Evolutionary conservation across 2,329 filamentous ascomycete genomes (phyloP).

Genomic region (Parastagonospora nodorum): DNA sequence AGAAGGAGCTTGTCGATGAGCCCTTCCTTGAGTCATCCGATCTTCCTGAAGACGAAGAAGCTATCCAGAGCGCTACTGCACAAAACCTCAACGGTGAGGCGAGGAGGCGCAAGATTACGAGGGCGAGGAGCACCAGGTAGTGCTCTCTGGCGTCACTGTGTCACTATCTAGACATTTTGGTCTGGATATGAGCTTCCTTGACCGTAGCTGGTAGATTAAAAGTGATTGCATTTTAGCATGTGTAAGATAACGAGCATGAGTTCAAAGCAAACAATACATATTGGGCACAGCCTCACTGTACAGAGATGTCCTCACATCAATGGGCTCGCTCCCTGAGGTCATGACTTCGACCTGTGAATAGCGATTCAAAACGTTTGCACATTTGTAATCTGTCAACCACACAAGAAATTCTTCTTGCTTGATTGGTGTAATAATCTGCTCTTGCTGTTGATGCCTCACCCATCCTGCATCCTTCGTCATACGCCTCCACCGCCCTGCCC

Average conservation of each 20-base stretch:
- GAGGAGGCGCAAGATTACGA: conserved; percentile 45
- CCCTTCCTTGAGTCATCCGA: conserved; percentile 43
- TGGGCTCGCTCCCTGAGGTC: too few relatives aligned
- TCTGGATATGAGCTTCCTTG: neutral
- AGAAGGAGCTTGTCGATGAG: conserved; percentile 44
- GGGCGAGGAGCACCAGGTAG: conserved; percentile 33
- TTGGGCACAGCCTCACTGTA: too few relatives aligned
- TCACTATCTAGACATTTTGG: neutral
- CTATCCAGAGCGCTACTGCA: conserved; percentile 50
- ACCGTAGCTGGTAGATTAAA: neutral
- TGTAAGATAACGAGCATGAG: neutral
- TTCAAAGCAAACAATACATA: too few relatives aligned
- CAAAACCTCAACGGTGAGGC: conserved; percentile 53
- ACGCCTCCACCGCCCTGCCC: too few relatives aligned
- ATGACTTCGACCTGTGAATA: too few relatives aligned
- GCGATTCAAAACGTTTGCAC: too few relatives aligned
- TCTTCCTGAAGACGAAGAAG: conserved; percentile 45
- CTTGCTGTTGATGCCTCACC: too few relatives aligned
- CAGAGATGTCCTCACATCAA: too few relatives aligned
- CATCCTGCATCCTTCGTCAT: too few relatives aligned
- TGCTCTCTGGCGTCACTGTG: neutral
- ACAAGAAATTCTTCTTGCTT: too few relatives aligned
- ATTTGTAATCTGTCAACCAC: too few relatives aligned
- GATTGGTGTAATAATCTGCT: too few relatives aligned
- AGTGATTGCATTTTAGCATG: neutral